Evolutionary conservation across 176 grass and related monocot genomes (phyloP), one percentile per base, ranked within the genome.

Genomic region (Bothriochloa decipiens): DNA sequence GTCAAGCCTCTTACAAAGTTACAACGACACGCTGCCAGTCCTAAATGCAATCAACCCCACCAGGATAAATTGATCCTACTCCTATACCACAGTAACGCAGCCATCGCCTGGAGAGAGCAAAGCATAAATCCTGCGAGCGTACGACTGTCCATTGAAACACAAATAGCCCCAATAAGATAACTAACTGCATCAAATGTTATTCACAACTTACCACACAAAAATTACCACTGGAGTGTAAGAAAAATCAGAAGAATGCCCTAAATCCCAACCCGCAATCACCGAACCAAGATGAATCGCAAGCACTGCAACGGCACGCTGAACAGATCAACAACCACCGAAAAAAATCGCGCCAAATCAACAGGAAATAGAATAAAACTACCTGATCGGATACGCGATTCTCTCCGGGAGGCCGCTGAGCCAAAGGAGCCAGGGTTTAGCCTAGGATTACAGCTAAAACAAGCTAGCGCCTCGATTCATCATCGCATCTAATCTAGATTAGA

Each of bases 1-100:
- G 85, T 43, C 3, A 29, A 63, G 49, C 8, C 42, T 32, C 66
- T 22, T 41, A 69, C 65, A 49, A 18, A 63, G 8, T 67, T 37
- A 6, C 14, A 6, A 28, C 10, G 13, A 85, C 29, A 14, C 9
- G 50, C 67, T 11, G 20, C 32, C 68, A 75, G 47, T 70, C 29
- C 40, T 70, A 87, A 83, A 47, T 50, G 85, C 39, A 82, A 89
- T 36, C 65, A 28, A 82, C 52, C 9, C 26, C 50, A n/a, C 35
- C 20, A 2, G 11, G 11, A 85, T 7, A 3, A 74, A 7, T 32
- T 13, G 20, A 45, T 41, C 8, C 41, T 64, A 27, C 29, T 32
- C 29, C 29, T 32, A 32, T 32, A 32, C n/a, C 0, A 12, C 70
- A 58, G 15, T 26, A 6, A 82, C 82, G 15, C 36, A 77, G 29